Evolutionary conservation across 2,329 filamentous ascomycete genomes (phyloP), one percentile per base, ranked within the genome.

Genomic region (Colletotrichum camelliae): DNA sequence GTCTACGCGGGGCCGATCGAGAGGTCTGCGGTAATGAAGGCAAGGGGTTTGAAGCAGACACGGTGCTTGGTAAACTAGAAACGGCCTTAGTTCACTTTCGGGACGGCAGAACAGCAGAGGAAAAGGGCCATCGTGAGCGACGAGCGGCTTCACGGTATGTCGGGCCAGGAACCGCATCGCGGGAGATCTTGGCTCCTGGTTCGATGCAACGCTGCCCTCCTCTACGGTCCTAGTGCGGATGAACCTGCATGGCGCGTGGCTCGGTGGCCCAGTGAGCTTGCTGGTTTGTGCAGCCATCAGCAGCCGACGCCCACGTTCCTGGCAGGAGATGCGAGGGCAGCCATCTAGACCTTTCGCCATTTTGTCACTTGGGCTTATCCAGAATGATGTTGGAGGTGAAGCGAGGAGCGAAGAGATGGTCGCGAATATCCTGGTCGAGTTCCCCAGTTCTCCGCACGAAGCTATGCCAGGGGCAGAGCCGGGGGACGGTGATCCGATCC

Each of bases 81-180:
- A 10, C 27, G 29, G 72, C 1, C 13, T 24, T 39, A 58, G 43
- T 2, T 1, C 18, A 2, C 57, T 52, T 9, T 18, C 1, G 10
- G n/a, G 29, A 61, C 39, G 55, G 65, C 57, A 67, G 48, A 57
- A 16, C 55, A 58, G 15, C n/a, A 57, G 12, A 35, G 29, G 15
- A 15, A 35, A 13, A 21, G 10, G 21, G 18, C 15, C 29, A 72
- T 57, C 64, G 37, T 62, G 67, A 48, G 57, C 67, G n/a, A 35
- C 57, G 13, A 1, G 39, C 48, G 24, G 60, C 57, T 43, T 73
- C 55, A 35, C 74, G 74, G 74, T 62, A 61, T 33, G 55, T 35
- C 74, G 74, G 74, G 74, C 74, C 71, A 76, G 74, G 62, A 76
- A 76, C 71, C 71, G 74, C 39, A 61, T 64, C 43, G 55, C 35